Conservation (phyloP, 108 stramenopile genomes). For the Fistulifera solaris region DNA sequence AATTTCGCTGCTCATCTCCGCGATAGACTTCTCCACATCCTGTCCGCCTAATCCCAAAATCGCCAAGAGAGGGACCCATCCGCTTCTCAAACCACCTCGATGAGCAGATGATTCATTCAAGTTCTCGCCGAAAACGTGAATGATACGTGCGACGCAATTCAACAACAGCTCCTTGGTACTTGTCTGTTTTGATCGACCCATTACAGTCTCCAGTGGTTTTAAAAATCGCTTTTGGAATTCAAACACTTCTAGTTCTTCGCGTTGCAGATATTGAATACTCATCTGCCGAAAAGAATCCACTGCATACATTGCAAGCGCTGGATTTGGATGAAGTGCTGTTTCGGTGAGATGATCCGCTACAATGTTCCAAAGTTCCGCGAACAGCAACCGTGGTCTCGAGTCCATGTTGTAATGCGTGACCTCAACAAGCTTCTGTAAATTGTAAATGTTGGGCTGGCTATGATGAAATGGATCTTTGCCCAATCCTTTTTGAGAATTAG, state of each 20-base stretch:
- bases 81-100: slow-evolving; percentile 67
- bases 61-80: slow-evolving; percentile 88
- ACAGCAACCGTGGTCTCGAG: slow-evolving; percentile 83
- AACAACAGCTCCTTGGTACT: slow-evolving; percentile 91
- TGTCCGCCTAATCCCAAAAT: slow-evolving; percentile 82
- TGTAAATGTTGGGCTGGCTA: slow-evolving; percentile 87
- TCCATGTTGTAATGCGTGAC: slow-evolving; percentile 98
- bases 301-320: slow-evolving; percentile 93
- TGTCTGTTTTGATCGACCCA: slow-evolving; percentile 48
- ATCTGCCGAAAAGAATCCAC: slow-evolving; percentile 97
- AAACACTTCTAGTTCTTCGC: slow-evolving; percentile 90
- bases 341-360: slow-evolving; percentile 85
- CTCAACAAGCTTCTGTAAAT: slow-evolving; percentile 95
- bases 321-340: slow-evolving; percentile 89
- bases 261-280: slow-evolving; percentile 87
- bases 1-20: slow-evolving; percentile 62
- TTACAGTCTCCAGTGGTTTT: slow-evolving; percentile 87
- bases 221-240: slow-evolving; percentile 95
- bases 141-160: slow-evolving; percentile 85
- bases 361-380: slow-evolving; percentile 89
- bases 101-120: not conserved
- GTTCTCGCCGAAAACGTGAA: slow-evolving; percentile 48
- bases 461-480: slow-evolving; percentile 40
- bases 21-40: slow-evolving; percentile 63
- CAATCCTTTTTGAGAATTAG: slow-evolving; percentile 17